These are phyloP conservation scores for Moringa oleifera DNA, from an alignment of 345 rosid species.

Conservation along the genomic window DNA sequence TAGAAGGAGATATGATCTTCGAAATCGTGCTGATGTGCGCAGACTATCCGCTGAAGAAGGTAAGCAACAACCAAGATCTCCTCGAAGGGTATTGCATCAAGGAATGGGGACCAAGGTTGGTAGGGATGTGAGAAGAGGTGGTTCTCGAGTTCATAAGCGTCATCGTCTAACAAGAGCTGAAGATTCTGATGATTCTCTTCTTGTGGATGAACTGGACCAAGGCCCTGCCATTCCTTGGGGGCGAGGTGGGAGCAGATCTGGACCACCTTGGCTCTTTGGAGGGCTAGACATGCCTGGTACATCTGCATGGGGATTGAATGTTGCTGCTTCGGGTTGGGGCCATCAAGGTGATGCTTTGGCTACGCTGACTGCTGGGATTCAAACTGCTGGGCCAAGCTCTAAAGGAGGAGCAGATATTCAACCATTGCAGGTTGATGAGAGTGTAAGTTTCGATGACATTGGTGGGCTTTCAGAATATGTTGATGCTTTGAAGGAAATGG, in stretches of 20 bases:
- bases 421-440: conserved; percentile 94
- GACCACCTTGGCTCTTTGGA: conserved; percentile 97
- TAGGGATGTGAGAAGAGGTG: conserved; percentile 89
- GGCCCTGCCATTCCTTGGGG: conserved; percentile 97
- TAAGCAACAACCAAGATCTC: conserved; percentile 84
- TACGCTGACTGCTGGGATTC: conserved; percentile 73
- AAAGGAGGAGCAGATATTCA: conserved; percentile 99
- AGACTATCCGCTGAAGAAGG: conserved; percentile 71
- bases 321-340: conserved; percentile 99
- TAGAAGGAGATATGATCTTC: conserved; percentile 90
- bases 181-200: conserved; percentile 99
- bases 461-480: conserved; percentile 95
- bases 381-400: conserved; percentile 99
- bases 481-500: conserved; percentile 98
- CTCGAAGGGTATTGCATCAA: conserved; percentile 92
- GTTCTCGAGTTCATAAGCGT: conserved; percentile 92
- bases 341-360: conserved; percentile 89
- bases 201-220: conserved; percentile 98
- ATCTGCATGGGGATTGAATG: conserved; percentile 76
- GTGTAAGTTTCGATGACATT: conserved; percentile 89
- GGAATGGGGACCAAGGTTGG: conserved; percentile 87
- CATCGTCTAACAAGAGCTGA: conserved; percentile 77
- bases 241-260: conserved; percentile 90
- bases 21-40: conserved; percentile 92
- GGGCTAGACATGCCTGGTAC: conserved; percentile 88